Evolutionary conservation across 345 rosid species (phyloP).

Genomic region (Corymbia maculata): DNA sequence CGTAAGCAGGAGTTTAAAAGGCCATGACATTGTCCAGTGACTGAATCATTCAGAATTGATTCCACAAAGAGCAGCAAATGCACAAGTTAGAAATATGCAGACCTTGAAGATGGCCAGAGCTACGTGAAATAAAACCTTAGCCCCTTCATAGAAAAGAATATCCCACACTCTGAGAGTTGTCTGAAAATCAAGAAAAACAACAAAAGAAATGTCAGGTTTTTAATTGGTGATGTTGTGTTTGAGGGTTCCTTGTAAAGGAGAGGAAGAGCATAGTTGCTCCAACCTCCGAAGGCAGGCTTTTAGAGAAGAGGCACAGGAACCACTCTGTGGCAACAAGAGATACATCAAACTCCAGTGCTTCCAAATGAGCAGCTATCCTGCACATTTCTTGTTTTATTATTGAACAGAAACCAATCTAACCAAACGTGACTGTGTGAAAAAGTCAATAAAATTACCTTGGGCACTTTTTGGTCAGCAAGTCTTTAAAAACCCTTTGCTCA

Average conservation of each 20-base stretch:
- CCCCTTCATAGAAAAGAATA: conserved; percentile 95
- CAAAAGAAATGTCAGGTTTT: neutral
- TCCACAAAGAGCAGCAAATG: neutral
- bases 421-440: neutral
- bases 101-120: conserved; percentile 99
- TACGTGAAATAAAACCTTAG: conserved; percentile 90
- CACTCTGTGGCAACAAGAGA: conserved; percentile 99
- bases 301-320: conserved; percentile 98
- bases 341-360: conserved; percentile 85
- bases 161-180: conserved; percentile 98
- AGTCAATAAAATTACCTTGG: conserved; percentile 42
- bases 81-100: neutral
- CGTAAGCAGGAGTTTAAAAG: neutral
- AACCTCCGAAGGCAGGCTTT: conserved; percentile 99
- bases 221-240: neutral
- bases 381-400: neutral
- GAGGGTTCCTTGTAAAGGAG: neutral
- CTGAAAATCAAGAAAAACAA: conserved; percentile 19
- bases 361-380: conserved; percentile 93
- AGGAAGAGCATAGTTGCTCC: neutral
- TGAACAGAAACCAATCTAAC: neutral
- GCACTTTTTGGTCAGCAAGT: conserved; percentile 76
- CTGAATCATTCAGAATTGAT: neutral
- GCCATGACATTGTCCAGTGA: neutral
- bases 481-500: conserved; percentile 95